Base-by-base conservation (phyloP, 2,329 filamentous ascomycete genomes). In the Exophiala dermatitidis region DNA sequence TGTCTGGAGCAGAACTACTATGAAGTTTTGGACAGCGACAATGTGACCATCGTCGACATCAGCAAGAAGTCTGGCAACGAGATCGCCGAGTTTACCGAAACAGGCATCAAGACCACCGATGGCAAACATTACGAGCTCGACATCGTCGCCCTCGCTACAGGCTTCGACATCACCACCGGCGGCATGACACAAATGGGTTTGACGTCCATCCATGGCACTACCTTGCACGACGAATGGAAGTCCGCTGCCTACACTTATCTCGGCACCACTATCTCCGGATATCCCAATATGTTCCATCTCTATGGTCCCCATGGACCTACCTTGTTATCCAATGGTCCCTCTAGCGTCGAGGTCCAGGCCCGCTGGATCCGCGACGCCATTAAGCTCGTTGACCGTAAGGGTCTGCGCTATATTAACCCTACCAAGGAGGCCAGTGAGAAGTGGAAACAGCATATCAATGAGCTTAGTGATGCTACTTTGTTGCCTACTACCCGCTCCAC, bases 231-330 rank as follows among this genome's bases (percentile, higher is more conserved):
- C 26, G 64, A 68, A 2, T 74, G 72, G 57, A 62, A 60, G 29
- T 9, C 7, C 6, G 41, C 43, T 30, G 43, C 43, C 3, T 60
- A 62, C 32, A 71, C 71, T 0, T 74, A 71, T 51, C 58, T 77
- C 1, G 75, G 74, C 1, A 66, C 72, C 30, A 68, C 68, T 0
- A 66, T 70, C 6, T 57, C 67, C n/a, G 66, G 68, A 2, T 75
- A 74, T 54, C 73, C 74, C 0, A 79, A 79, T 45, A 69, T 77
- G 68, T 77, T 78, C 66, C 72, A 73, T 53, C 60, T 77, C 26
- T 53, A 81, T 60, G 79, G 79, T 0, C 68, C 74, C 0, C 80
- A 83, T 28, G 77, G 70, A 0, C 80, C 80, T 0, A 81, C 79
- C 0, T 71, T 78, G 0, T 68, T 82, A 5, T 66, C 71, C 66